Conservation (phyloP, 1,139 yeast species). For the Blastobotrys malaysiensis region DNA sequence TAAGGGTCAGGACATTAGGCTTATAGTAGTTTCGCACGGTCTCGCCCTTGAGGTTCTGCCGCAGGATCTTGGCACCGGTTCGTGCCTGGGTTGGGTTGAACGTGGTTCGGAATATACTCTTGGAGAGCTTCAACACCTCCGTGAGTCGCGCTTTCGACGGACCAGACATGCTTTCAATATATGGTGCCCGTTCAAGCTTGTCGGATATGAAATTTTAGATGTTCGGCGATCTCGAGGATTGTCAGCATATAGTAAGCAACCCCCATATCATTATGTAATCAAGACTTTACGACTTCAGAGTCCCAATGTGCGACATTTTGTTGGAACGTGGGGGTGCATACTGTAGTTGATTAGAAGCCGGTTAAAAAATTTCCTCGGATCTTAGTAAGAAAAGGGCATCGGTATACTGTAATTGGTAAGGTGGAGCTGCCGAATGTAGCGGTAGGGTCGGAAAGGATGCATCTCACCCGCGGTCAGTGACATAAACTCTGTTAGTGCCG, state of each 20-base stretch:
- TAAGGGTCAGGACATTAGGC: constrained; percentile 37
- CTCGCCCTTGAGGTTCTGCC: constrained; percentile 73
- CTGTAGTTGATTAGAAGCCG: no score
- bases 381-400: no score
- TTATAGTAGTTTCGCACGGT: constrained; percentile 71
- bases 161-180: constrained; percentile 2
- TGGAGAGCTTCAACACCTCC: constrained; percentile 52
- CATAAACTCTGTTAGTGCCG: no score
- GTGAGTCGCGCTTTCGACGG: constrained; percentile 42
- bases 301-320: no score
- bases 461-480: neutral
- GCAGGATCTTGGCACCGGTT: constrained; percentile 72
- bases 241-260: neutral
- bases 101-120: constrained; percentile 56
- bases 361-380: no score
- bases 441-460: neutral
- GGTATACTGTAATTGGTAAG: no score
- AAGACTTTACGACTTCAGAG: neutral
- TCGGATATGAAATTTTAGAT: neutral
- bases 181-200: neutral
- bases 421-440: no score
- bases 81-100: constrained; percentile 66
- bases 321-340: no score
- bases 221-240: neutral
- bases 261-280: neutral